These are phyloP conservation scores for Ajuga reptans DNA, from an alignment of 305 asterid genomes.

Conservation along the genomic window DNA sequence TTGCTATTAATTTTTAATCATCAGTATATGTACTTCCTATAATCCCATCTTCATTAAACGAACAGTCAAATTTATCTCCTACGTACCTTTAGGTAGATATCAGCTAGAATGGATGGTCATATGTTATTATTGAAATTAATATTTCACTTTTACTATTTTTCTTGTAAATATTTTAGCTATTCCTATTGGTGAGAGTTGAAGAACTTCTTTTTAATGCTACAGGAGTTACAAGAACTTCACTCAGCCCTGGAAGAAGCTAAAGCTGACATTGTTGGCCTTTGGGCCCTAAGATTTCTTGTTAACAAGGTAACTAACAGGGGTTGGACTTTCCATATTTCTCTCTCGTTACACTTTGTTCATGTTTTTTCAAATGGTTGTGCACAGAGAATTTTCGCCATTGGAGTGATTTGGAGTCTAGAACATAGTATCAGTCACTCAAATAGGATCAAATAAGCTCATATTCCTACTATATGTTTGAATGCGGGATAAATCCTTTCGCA, in stretches of 20 bases:
- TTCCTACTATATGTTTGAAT: background rate
- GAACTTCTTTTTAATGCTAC: conserved; percentile 16
- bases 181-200: conserved; percentile 9
- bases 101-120: background rate
- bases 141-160: background rate
- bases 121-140: background rate
- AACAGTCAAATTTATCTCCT: background rate
- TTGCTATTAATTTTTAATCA: background rate
- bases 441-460: background rate
- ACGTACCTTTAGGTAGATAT: background rate
- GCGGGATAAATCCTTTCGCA: background rate
- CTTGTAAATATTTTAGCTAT: background rate
- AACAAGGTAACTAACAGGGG: conserved; percentile 38
- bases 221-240: conserved; percentile 97
- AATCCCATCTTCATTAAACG: background rate
- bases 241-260: conserved; percentile 94
- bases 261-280: conserved; percentile 98
- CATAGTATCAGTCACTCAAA: background rate
- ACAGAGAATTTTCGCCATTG: background rate
- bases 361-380: conserved; percentile 6
- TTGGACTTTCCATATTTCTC: background rate
- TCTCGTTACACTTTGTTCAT: conserved; percentile 5
- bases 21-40: background rate
- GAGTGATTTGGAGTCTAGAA: background rate
- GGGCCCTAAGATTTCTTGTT: conserved; percentile 86